These are phyloP conservation scores for Paramecium octaurelia DNA, from an alignment of 73 alveolate genomes.

Conservation along the genomic window DNA sequence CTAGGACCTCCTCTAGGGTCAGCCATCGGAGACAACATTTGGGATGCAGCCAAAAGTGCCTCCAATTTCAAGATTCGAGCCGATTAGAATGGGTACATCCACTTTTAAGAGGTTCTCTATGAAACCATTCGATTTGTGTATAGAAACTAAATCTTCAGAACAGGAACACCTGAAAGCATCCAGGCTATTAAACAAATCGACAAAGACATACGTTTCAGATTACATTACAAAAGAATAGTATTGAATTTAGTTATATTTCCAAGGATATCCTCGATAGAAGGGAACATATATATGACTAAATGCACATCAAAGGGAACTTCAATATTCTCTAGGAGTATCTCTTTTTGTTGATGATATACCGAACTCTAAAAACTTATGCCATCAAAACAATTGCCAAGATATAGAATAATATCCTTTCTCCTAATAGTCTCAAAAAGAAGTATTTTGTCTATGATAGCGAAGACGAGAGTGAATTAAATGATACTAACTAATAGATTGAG, in stretches of 20 bases:
- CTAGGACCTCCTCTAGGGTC: constrained; percentile 33
- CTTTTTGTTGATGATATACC: neutral
- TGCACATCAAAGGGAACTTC: neutral
- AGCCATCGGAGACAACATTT: constrained; percentile 19
- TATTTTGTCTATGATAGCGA: neutral
- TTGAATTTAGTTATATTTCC: neutral
- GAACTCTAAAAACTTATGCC: neutral
- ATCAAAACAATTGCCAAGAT: neutral
- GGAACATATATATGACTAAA: neutral
- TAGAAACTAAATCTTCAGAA: neutral
- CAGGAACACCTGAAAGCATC: constrained; percentile 15
- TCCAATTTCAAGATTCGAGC: neutral
- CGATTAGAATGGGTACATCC: neutral
- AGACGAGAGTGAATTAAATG: neutral
- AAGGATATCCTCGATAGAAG: neutral
- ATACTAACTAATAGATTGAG: neutral
- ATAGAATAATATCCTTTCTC: neutral
- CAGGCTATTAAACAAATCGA: neutral
- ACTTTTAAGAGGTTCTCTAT: neutral
- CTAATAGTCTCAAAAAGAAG: neutral
- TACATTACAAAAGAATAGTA: constrained; percentile 15
- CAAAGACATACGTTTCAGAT: neutral
- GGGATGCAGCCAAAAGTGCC: constrained; percentile 51
- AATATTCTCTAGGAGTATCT: constrained; percentile 12
- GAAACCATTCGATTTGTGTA: constrained; percentile 13